Base-by-base conservation (phyloP, 2,329 filamentous ascomycete genomes). In the Rasamsonia emersonii region DNA sequence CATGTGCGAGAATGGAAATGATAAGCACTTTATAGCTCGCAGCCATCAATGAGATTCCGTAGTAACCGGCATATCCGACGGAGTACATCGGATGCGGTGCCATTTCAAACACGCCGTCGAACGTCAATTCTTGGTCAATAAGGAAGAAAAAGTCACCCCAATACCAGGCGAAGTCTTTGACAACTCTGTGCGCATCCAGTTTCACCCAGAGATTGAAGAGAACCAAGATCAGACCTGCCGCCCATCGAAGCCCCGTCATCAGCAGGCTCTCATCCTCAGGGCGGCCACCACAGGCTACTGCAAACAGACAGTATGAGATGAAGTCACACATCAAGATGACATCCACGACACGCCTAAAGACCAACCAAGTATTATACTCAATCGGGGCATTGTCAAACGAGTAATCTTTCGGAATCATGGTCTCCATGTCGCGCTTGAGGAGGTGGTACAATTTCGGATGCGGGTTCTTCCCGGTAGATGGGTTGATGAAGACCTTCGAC, bases 61-160 rank as follows among this genome's bases (percentile, higher is more conserved):
- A 98, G 66, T 93, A 98, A 28, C 91, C 91, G 32, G 86, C 86
- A 60, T 98, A 98, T 23, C 91, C 91, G 50, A 96, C 89, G 34
- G 88, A 94, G 64, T 96, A 96, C 89, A 96, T 96, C 42, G 89
- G 89, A 56, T 96, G 91, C 18, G 91, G 91, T 13, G 91, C 91
- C 80, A 98, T 93, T 64, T 98, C 91, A 56, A 96, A 98, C 41
- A 98, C 91, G 35, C 91, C 91, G 54, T 98, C 91, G 59, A 98
- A 98, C 30, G 88, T 96, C 56, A 98, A 70, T 54, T 94, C 86
- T 64, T 96, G 88, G 61, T 98, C 91, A 58, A 98, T 85, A 52
- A 98, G 79, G 62, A 86, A 98, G 70, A 96, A 98, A 64, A 96
- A 96, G 61, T 98, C 91, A 40, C 91, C 91, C 91, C 91, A 98